Evolutionary conservation across 148 eudicot species (phyloP).

Genomic region (Rhododendron vialii): DNA sequence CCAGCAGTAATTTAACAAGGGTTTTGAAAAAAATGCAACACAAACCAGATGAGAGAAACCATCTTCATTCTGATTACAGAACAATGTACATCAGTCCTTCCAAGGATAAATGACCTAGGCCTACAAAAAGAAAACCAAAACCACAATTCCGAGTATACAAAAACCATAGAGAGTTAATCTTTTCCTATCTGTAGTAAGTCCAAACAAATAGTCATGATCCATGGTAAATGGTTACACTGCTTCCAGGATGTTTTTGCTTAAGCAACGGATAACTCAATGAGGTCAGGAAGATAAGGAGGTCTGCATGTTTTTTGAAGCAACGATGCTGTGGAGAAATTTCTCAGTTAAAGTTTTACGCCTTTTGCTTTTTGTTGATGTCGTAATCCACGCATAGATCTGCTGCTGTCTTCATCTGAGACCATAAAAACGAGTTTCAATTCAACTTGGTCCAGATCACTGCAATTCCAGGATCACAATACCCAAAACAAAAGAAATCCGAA

Average conservation of each 20-base stretch:
- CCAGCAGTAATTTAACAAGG: not conserved
- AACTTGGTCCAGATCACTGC: not conserved
- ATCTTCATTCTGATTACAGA: not conserved
- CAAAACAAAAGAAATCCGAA: not conserved
- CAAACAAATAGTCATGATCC: not conserved
- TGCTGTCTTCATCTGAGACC: conserved; percentile 80
- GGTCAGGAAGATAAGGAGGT: not conserved
- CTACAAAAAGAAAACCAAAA: not conserved
- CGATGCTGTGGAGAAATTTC: not conserved
- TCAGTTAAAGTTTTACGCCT: conserved; percentile 22
- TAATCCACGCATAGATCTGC: conserved; percentile 85
- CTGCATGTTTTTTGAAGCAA: conserved; percentile 2
- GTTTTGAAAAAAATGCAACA: not conserved
- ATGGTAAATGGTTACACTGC: not conserved
- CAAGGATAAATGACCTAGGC: not conserved
- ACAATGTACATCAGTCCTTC: not conserved
- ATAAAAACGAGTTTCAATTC: conserved; percentile 4
- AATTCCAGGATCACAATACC: not conserved
- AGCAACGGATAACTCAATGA: not conserved
- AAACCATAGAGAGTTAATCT: not conserved
- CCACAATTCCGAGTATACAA: not conserved
- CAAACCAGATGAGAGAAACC: not conserved
- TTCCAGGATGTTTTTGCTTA: not conserved
- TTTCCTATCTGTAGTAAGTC: not conserved
- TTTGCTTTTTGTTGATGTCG: conserved; percentile 72